Evolutionary conservation across 345 rosid genomes (phyloP).

Genomic region (Murraya koenigii): DNA sequence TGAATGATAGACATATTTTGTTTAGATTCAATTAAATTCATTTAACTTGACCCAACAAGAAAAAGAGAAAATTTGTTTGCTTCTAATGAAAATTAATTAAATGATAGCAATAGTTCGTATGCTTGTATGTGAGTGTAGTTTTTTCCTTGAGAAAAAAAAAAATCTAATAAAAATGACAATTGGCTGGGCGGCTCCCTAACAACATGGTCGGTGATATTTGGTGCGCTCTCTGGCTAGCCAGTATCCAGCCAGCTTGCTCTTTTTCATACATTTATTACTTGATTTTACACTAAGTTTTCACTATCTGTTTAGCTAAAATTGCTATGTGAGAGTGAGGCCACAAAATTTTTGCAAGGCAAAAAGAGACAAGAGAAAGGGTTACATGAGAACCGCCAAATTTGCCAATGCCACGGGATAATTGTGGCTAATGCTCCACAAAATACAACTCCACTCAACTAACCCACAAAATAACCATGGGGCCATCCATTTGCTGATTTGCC

Average conservation of each 20-base stretch:
- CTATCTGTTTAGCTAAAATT: neutral
- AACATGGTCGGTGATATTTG: slow-evolving; percentile 9
- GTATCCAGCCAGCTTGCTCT: neutral
- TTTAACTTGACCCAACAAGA: neutral
- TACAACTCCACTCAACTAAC: slow-evolving; percentile 9
- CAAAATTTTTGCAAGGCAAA: neutral
- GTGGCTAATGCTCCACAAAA: slow-evolving; percentile 25
- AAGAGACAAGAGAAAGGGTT: slow-evolving; percentile 35
- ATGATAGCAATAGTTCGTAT: neutral
- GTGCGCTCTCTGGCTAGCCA: neutral
- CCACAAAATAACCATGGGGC: too few relatives aligned
- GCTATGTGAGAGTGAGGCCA: neutral
- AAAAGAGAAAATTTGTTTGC: slow-evolving; percentile 13
- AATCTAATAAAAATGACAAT: slow-evolving; percentile 1
- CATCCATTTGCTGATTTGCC: neutral
- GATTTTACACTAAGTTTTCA: neutral
- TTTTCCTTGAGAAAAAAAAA: neutral
- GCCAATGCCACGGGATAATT: slow-evolving; percentile 58
- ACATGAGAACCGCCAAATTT: slow-evolving; percentile 61
- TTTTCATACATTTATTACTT: neutral
- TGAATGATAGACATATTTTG: neutral
- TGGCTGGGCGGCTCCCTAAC: neutral
- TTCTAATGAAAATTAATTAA: neutral
- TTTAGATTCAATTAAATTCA: slow-evolving; percentile 1
- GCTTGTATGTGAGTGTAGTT: neutral